Evolutionary conservation across 805 yeast species (phyloP).

Genomic region (Candida rishiriensis): DNA sequence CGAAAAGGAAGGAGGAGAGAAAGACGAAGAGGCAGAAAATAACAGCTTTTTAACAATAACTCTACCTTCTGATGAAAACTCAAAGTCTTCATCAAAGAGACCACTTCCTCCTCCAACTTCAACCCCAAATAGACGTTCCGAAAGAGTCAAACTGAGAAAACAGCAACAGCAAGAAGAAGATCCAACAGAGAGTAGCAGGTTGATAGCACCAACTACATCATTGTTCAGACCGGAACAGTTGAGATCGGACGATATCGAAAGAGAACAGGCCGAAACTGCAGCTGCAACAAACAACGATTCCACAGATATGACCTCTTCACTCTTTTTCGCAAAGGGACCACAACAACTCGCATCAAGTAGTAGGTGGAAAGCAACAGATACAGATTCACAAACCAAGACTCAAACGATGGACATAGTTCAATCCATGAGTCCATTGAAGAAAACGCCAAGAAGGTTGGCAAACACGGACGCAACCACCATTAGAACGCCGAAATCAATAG

Average conservation of each 20-base stretch:
- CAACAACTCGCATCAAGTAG: no score
- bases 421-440: background rate
- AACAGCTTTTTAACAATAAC: background rate
- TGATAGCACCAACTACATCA: background rate
- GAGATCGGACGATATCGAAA: constrained; percentile 13
- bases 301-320: no score
- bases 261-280: constrained; percentile 6
- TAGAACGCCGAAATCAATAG: constrained; percentile 10
- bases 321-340: no score
- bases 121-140: constrained; percentile 18
- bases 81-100: background rate
- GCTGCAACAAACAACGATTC: no score
- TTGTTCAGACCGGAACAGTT: constrained; percentile 13
- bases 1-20: background rate
- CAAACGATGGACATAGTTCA: background rate
- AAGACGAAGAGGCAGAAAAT: no score
- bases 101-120: constrained; percentile 7
- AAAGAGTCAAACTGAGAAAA: background rate
- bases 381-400: background rate
- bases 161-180: constrained; percentile 1
- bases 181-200: background rate
- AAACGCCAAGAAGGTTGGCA: background rate
- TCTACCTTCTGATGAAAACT: background rate
- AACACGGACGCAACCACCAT: background rate
- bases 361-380: background rate